Base-by-base conservation (phyloP, 1,139 yeast species). In the Zygosaccharomyces sapae region DNA sequence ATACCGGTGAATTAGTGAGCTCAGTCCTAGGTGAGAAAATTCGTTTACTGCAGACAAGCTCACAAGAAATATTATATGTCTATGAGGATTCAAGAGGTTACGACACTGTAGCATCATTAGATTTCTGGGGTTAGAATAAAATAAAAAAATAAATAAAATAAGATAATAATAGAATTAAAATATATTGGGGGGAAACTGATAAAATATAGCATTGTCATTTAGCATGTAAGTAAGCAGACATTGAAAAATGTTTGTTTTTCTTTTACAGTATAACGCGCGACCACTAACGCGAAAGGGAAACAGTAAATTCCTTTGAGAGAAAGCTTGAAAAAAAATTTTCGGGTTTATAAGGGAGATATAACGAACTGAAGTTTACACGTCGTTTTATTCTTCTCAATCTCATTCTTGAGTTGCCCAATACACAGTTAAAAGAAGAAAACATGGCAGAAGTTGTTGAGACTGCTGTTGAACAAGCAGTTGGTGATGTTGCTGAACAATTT, bases 11-110 rank as follows among this genome's bases (percentile, higher is more conserved):
- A 55, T 71, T 92, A 50, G 77, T 89, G 37, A 75, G 96, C 51
- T 90, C 94, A n/a, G 83, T 92, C 51, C 79, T 86, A n/a, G 97
- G 97, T 3, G 97, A 89, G 54, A 90, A 89, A 65, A 90, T 92
- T 50, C 72, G 97, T 51, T 81, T 88, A 62, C 72, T 90, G 61
- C 96, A 89, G 63, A 84, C 89, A 47, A 86, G 87, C 50, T 92
- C 95, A 43, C 95, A 92, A 63, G 97, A 92, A 69, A 94, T 95
- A 30, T 71, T 92, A 68, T 92, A 89, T 67, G 97, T 89, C 1
- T 88, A 90, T 63, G 97, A 90, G 63, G 86, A 83, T 57, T 96
- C 86, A 55, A 79, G 80, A 52, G 97, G 97, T 2, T 82, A 79
- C 58, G 97, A 92, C 64, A 90, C 89, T 46, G 92, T 92, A 56